phyloP scores from a whole-genome alignment of 139 green algal species.

The Chlorella sp. region DNA sequence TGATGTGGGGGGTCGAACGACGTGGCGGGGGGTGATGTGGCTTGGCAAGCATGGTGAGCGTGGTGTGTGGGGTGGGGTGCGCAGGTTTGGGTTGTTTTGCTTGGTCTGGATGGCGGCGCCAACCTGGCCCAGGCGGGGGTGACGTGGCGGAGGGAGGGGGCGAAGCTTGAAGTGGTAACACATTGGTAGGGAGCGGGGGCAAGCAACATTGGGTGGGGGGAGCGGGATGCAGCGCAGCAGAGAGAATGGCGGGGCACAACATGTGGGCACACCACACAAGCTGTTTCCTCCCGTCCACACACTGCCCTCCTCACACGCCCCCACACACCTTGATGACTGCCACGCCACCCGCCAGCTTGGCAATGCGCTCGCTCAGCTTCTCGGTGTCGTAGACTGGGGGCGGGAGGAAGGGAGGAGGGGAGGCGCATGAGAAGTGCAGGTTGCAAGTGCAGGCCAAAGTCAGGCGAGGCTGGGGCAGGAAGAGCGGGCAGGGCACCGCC shows the following conservation, averaged over 20 bases:
- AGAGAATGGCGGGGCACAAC: neutral
- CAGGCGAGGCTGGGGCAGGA: no score
- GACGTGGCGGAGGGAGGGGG: no score
- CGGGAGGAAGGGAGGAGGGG: neutral
- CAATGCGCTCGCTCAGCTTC: conserved; percentile 99
- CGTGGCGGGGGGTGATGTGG: neutral
- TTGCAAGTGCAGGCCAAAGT: neutral
- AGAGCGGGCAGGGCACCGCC: neutral
- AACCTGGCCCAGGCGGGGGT: no score
- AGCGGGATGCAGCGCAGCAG: no score
- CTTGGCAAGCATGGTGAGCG: no score
- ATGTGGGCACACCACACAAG: neutral
- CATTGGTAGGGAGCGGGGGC: no score
- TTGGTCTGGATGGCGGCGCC: no score
- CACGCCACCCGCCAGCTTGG: conserved; percentile 97
- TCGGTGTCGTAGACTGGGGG: conserved; percentile 94
- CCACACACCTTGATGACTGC: conserved; percentile 94
- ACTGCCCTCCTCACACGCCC: no score
- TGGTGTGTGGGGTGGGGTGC: no score
- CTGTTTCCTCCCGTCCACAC: neutral
- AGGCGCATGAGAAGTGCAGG: neutral
- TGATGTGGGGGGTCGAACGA: neutral
- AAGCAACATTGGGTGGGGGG: no score
- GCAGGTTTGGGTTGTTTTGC: no score
- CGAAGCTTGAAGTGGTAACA: no score